Percentiles rank a stretch among this genome's conserved stretches.
Conservation (phyloP, 176 grass and related monocot genomes). For the Aegilops sharonensis region DNA sequence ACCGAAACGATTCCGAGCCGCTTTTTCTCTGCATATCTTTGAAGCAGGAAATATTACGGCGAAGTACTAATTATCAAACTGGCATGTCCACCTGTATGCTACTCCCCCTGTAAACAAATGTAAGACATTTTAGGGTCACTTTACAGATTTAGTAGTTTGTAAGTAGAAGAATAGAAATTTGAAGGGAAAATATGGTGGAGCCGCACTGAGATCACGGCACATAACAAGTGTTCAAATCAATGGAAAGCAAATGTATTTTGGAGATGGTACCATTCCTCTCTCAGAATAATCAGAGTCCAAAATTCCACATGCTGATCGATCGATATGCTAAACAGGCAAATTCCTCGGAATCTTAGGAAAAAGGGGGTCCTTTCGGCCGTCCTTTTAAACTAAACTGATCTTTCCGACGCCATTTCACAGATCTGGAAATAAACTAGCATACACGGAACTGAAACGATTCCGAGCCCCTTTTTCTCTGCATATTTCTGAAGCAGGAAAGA, state of each 20-base stretch:
- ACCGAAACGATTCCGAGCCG: not conserved
- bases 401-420: not conserved
- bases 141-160: not conserved
- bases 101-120: too few species aligned
- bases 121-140: too few species aligned
- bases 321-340: not conserved
- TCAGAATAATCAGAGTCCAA: not conserved
- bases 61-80: constrained; percentile 28
- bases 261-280: not conserved
- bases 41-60: constrained; percentile 8
- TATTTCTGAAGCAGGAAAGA: constrained; percentile 3
- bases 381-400: not conserved
- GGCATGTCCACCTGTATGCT: constrained; percentile 31
- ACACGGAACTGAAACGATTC: not conserved
- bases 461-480: not conserved
- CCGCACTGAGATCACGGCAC: not conserved
- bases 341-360: not conserved
- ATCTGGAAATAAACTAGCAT: not conserved
- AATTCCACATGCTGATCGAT: not conserved
- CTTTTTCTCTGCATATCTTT: not conserved
- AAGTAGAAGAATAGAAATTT: not conserved
- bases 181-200: too few species aligned
- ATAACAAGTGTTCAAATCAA: not conserved
- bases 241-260: not conserved
- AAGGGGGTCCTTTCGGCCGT: not conserved